Conservation (phyloP, 2,329 filamentous ascomycete genomes). For the Trichoderma hamatum region DNA sequence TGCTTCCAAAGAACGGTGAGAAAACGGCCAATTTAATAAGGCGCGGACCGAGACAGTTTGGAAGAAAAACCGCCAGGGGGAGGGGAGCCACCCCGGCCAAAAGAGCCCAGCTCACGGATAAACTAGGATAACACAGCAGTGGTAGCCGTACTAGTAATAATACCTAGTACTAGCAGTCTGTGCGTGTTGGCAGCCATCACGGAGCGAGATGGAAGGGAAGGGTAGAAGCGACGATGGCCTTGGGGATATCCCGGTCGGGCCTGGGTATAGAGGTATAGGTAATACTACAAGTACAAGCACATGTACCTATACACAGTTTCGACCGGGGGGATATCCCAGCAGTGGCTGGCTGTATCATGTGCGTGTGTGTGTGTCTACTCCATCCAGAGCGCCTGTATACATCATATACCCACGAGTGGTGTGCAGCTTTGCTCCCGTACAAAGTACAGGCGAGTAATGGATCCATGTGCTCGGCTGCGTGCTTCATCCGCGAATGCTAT, state of each 20-base stretch:
- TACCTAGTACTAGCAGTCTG: background rate
- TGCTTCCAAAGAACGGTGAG: slow-evolving; percentile 22
- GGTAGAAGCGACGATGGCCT: background rate
- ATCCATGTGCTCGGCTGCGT: background rate
- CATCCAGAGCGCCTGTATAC: background rate
- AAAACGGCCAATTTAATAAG: background rate
- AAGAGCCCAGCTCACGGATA: background rate
- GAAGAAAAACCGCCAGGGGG: background rate
- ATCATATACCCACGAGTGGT: background rate
- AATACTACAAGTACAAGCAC: too few relatives aligned
- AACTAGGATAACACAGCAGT: background rate
- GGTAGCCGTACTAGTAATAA: background rate
- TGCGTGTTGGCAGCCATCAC: background rate
- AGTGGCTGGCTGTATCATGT: background rate
- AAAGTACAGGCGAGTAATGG: background rate
- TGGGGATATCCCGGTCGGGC: background rate
- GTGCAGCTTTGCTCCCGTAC: background rate
- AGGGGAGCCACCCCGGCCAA: background rate
- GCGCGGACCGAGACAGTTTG: background rate
- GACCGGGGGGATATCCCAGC: background rate
- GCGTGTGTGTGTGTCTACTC: background rate
- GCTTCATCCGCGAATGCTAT: background rate
- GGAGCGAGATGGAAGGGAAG: slow-evolving; percentile 1
- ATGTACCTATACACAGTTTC: background rate
- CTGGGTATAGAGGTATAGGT: background rate